Percentiles rank a stretch among this genome's conserved stretches.
phyloP scores from a whole-genome alignment of 2,329 filamentous ascomycete species.

The Fusarium redolens region DNA sequence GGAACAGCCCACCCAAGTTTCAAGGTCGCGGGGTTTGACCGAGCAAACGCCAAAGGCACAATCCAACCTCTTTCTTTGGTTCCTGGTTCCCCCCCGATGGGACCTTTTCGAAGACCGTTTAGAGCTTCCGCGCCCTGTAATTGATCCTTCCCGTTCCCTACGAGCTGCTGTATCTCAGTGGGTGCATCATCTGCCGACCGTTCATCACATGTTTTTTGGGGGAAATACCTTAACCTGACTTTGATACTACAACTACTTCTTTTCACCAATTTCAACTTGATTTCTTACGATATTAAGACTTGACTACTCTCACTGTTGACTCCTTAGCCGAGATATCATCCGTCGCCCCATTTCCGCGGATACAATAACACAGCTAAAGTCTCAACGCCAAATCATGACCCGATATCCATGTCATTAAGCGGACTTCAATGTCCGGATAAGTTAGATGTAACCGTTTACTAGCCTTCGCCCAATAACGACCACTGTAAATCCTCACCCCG shows the following conservation, averaged over 20 bases:
- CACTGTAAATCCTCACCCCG: conserved; percentile 23
- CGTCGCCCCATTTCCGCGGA: neutral
- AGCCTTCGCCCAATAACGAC: conserved; percentile 33
- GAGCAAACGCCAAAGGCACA: conserved; percentile 1
- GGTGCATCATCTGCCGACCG: neutral
- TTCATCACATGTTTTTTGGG: neutral
- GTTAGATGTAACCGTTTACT: neutral
- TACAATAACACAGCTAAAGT: neutral
- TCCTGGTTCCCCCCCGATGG: neutral
- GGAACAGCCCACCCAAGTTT: conserved; percentile 17
- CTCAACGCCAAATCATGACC: neutral
- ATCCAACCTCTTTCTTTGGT: neutral
- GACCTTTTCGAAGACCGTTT: neutral
- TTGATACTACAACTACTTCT: neutral
- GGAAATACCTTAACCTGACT: neutral
- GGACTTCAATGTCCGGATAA: conserved; percentile 44
- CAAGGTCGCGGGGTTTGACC: conserved; percentile 17
- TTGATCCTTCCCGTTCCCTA: neutral
- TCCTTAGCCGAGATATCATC: neutral
- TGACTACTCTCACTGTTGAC: neutral
- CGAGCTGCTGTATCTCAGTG: neutral
- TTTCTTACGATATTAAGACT: neutral
- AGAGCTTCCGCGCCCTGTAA: neutral
- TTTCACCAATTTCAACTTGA: neutral
- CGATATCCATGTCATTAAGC: conserved; percentile 23